Conservation (phyloP, 2,329 filamentous ascomycete species). For the Penicillium occitanis region DNA sequence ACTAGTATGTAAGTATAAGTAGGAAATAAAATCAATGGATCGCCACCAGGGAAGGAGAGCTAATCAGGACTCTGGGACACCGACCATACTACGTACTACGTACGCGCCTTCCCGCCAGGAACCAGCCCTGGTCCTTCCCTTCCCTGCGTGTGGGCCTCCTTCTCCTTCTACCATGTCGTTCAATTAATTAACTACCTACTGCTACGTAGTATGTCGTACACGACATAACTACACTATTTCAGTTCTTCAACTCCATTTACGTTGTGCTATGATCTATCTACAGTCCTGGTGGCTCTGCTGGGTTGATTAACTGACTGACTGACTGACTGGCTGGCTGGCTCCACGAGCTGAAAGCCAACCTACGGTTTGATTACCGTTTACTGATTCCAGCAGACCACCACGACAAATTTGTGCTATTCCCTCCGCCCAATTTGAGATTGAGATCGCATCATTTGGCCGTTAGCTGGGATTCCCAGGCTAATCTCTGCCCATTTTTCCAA, state of each 20-base stretch:
- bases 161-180: too few relatives aligned
- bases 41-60: slow-evolving; percentile 13
- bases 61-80: neutral
- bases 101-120: slow-evolving; percentile 17
- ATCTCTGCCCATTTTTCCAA: neutral
- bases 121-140: slow-evolving; percentile 15
- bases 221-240: neutral
- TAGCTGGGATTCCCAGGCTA: neutral
- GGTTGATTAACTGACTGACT: neutral
- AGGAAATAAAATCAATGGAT: neutral
- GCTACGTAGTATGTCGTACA: neutral
- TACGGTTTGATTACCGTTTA: neutral
- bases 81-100: neutral
- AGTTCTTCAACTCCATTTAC: neutral
- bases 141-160: slow-evolving; percentile 4
- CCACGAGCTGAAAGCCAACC: neutral
- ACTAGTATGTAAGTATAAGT: neutral
- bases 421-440: neutral
- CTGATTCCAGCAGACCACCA: neutral
- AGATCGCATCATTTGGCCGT: neutral
- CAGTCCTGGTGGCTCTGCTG: neutral
- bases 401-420: neutral
- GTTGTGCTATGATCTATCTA: neutral
- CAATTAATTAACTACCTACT: neutral
- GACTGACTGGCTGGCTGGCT: neutral